Base-by-base conservation (phyloP, 2,329 filamentous ascomycete genomes). In the Xylaria sp. region DNA sequence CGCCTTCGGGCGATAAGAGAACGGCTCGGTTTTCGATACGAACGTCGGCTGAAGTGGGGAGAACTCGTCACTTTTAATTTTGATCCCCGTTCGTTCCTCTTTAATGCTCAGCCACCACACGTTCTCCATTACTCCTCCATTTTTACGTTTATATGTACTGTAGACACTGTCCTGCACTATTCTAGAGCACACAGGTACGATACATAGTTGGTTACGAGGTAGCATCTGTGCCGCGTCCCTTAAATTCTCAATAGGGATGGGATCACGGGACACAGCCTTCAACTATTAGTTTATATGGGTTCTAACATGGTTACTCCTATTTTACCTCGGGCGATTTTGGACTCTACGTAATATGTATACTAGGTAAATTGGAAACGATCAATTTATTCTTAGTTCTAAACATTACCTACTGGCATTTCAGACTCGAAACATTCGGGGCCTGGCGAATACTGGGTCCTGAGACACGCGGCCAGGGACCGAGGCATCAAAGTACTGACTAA, bases 11-110 rank as follows among this genome's bases (percentile, higher is more conserved):
- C 41, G 41, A 46, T n/a, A 69, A 69, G 57, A 61, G 20, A 59
- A 46, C 41, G 4, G 4, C 41, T 18, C 41, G 41, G 18, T n/a
- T 46, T 46, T 46, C 18, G 55, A 57, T 28, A 13, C 15, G 13
- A 8, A 52, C 25, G 55, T 55, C 23, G 34, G 65, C 46, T 51
- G 28, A 44, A 67, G 65, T 65, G 65, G 65, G 57, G 58, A 65
- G 48, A 62, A 18, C 52, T 65, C 67, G 57, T 70, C 65, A 70
- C 51, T 57, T 67, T 59, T 65, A 65, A 67, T 68, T 65, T 68
- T 50, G 61, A 58, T 59, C 18, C n/a, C 15, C 23, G 57, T 55
- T 31, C n/a, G 44, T 50, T 31, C 60, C 39, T 48, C 18, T 52
- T 68, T 59, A 41, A 25, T 60, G 65, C 68, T 61, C 68, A 70